Percentiles rank a stretch among this genome's conserved stretches.
phyloP scores from a whole-genome alignment of 23 red algal genomes.

The Gracilariopsis chorda region DNA sequence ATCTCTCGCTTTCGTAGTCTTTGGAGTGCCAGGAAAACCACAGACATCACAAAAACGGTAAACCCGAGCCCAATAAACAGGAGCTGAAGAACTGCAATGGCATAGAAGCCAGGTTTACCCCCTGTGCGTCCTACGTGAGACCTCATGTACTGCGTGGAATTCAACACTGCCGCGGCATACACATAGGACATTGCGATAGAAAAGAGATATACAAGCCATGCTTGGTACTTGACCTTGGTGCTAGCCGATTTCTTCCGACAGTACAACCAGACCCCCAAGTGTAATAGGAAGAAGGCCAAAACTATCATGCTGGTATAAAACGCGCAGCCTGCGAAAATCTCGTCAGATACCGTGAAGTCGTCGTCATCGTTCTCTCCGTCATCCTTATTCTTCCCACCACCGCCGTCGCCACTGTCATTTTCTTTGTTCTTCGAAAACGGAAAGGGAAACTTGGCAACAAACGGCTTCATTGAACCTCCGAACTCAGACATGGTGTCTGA shows the following conservation, averaged over 20 bases:
- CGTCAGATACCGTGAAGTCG: constrained; percentile 16
- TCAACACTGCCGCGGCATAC: constrained; percentile 37
- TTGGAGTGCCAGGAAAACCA: constrained; percentile 51
- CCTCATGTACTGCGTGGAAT: constrained; percentile 56
- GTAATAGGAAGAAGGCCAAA: constrained; percentile 13
- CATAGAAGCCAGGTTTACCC: constrained; percentile 48
- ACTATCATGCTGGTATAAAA: constrained; percentile 63
- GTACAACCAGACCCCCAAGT: constrained; percentile 18
- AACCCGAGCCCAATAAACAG: constrained; percentile 67
- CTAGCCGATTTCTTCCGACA: constrained; percentile 17
- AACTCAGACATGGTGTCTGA: constrained; percentile 63
- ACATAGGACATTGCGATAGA: constrained; percentile 65
- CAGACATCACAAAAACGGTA: constrained; percentile 27
- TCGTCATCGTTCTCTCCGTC: background rate
- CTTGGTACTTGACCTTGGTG: constrained; percentile 34
- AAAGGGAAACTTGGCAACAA: constrained; percentile 44
- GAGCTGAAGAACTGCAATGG: constrained; percentile 54
- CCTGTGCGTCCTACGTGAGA: constrained; percentile 29
- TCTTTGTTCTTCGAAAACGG: background rate
- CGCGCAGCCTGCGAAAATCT: constrained; percentile 47
- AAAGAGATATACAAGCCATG: constrained; percentile 74
- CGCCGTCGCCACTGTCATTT: background rate
- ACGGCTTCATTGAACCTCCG: constrained; percentile 16
- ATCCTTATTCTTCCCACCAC: background rate
- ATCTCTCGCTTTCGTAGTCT: constrained; percentile 30